Base-by-base conservation (phyloP, 2,329 filamentous ascomycete genomes). In the Sclerotinia glacialis region DNA sequence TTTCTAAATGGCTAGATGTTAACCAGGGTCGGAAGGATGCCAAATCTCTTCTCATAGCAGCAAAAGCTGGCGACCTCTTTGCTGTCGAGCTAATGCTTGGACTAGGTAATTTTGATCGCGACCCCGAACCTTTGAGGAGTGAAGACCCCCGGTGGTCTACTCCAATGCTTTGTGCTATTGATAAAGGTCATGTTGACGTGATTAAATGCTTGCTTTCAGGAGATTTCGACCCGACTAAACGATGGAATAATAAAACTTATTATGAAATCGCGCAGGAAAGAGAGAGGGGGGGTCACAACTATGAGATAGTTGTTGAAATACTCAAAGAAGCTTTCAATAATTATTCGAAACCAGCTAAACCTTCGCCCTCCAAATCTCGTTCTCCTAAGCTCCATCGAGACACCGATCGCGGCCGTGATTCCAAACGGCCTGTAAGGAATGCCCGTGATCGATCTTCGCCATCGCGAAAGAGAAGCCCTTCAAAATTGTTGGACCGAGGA, bases 121-220 rank as follows among this genome's bases (percentile, higher is more conserved):
- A 95, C 72, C 92, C 92, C 42, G 81, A 84, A 8, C 86, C 91
- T 16, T 78, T 93, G 56, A 74, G 81, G 11, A 77, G 77, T 21
- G 80, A 80, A 67, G 81, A 83, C 37, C 79, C 83, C 52, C 93
- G 95, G 67, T 89, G 91, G 74, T 90, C 93, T 62, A 98, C 94
- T 0, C 95, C 95, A 1, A 96, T 99, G 82, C 85, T 97, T 47
- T 93, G 93, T 67, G 93, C 95, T 1, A 97, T 99, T 71, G 94
- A 95, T 21, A 90, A 94, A 72, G 86, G 88, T 70, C 95, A 97
- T 73, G 84, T 95, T 60, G 90, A 92, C 71, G 92, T 97, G 67
- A 87, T 99, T 54, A 86, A 90, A 67, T 80, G 97, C 14, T 83
- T 97, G 9, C 81, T 97, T 8, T 87, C 88, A 68, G 91, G 95